Percentiles rank a stretch among this genome's conserved stretches.
These are phyloP conservation scores for Urochloa ruziziensis DNA, from an alignment of 176 grass and related monocot genomes.

Conservation along the genomic window DNA sequence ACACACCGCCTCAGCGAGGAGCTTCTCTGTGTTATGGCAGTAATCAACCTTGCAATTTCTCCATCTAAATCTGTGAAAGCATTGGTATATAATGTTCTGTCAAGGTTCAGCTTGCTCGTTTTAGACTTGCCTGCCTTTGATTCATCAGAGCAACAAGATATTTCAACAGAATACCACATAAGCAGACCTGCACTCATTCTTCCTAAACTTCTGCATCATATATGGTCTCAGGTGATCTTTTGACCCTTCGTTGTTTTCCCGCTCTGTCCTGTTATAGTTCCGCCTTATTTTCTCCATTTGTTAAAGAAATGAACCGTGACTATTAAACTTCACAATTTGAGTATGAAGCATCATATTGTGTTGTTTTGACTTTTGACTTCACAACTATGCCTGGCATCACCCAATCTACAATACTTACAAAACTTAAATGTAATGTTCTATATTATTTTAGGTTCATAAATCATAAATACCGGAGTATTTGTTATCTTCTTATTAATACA, in stretches of 20 bases:
- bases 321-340: not conserved
- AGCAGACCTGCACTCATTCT: slow-evolving; percentile 64
- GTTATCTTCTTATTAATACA: not conserved
- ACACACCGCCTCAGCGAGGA: slow-evolving; percentile 49
- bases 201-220: slow-evolving; percentile 70
- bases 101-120: slow-evolving; percentile 53
- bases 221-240: slow-evolving; percentile 70
- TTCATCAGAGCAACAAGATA: slow-evolving; percentile 42
- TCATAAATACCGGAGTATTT: not conserved
- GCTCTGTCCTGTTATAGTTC: slow-evolving; percentile 7
- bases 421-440: not conserved
- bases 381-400: slow-evolving; percentile 2
- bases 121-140: slow-evolving; percentile 47
- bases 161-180: slow-evolving; percentile 44
- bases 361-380: not conserved
- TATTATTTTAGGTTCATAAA: not conserved
- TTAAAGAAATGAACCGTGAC: slow-evolving; percentile 1
- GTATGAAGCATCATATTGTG: not conserved
- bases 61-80: slow-evolving; percentile 83
- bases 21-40: slow-evolving; percentile 71
- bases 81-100: slow-evolving; percentile 64
- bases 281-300: not conserved
- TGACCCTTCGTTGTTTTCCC: slow-evolving; percentile 9
- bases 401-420: not conserved
- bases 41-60: slow-evolving; percentile 67